Conservation (phyloP, 2,329 filamentous ascomycete species). For the Sporothrix mexicana region DNA sequence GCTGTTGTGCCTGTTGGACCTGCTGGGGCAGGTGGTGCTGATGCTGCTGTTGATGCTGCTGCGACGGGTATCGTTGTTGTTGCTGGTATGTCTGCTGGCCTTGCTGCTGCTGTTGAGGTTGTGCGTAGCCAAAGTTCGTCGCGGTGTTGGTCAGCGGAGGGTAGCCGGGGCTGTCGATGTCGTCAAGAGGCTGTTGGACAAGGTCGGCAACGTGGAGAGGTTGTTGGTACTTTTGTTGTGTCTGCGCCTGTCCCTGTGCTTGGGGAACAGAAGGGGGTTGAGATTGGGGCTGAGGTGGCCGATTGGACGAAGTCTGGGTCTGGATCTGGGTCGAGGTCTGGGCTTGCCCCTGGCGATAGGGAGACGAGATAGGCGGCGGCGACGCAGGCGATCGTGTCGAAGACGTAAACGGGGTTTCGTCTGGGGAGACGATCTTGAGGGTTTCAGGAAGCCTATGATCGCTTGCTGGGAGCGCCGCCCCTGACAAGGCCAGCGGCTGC, state of each 20-base stretch:
- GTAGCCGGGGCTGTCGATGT: slow-evolving; percentile 41
- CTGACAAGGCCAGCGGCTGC: slow-evolving; percentile 62
- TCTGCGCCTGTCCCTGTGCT: slow-evolving; percentile 27
- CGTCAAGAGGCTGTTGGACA: slow-evolving; percentile 41
- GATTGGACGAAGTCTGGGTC: slow-evolving; percentile 23
- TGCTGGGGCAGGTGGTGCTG: slow-evolving; percentile 40
- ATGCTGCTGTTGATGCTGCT: slow-evolving; percentile 37
- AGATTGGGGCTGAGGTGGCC: slow-evolving; percentile 17
- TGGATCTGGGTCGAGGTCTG: slow-evolving; percentile 36
- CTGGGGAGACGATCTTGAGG: slow-evolving; percentile 44
- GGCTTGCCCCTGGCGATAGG: slow-evolving; percentile 52
- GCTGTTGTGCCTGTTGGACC: slow-evolving; percentile 38
- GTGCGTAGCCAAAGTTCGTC: slow-evolving; percentile 36
- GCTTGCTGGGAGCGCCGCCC: slow-evolving; percentile 46
- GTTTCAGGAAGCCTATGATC: slow-evolving; percentile 46
- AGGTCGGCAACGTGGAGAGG: slow-evolving; percentile 45
- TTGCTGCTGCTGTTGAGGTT: slow-evolving; percentile 38
- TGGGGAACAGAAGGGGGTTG: slow-evolving; percentile 12
- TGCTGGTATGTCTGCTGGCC: slow-evolving; percentile 28
- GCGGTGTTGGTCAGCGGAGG: slow-evolving; percentile 42
- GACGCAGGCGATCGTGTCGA: slow-evolving; percentile 51
- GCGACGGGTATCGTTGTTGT: slow-evolving; percentile 39
- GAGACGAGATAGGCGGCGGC: slow-evolving; percentile 47
- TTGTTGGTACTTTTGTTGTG: slow-evolving; percentile 33
- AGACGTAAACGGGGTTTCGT: slow-evolving; percentile 47